Conservation (phyloP, 306 rosid species). For the Macrotyloma uniflorum region DNA sequence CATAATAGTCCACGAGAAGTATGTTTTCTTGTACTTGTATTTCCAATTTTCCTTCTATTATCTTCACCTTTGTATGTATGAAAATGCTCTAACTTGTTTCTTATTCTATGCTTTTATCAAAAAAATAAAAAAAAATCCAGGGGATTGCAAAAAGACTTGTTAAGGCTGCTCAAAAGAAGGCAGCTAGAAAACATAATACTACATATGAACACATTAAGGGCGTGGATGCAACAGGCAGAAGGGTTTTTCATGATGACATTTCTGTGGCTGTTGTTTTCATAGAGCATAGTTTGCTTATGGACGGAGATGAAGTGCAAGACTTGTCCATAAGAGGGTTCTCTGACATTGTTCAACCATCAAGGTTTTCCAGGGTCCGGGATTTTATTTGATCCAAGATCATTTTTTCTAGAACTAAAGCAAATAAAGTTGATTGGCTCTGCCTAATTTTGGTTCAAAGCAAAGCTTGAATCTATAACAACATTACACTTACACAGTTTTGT, state of each 20-base stretch:
- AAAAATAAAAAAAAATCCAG: constrained; percentile 27
- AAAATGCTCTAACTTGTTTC: neutral
- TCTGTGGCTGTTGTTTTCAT: constrained; percentile 67
- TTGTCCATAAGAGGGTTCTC: constrained; percentile 55
- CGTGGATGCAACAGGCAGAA: constrained; percentile 48
- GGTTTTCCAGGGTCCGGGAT: constrained; percentile 36
- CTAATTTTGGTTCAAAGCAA: constrained; percentile 31
- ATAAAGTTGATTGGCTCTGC: constrained; percentile 38
- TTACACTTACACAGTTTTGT: constrained; percentile 40
- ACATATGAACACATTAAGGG: constrained; percentile 52
- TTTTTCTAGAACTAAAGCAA: constrained; percentile 5
- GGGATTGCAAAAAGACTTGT: constrained; percentile 66
- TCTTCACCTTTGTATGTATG: neutral
- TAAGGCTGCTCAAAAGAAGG: constrained; percentile 52
- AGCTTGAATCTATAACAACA: neutral
- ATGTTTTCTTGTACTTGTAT: constrained; percentile 2
- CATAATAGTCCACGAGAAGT: constrained; percentile 54
- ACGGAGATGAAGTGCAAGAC: constrained; percentile 39
- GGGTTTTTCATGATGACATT: constrained; percentile 68
- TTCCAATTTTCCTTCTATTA: neutral
- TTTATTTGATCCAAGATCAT: constrained; percentile 41
- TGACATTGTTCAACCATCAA: constrained; percentile 52
- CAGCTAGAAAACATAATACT: constrained; percentile 51
- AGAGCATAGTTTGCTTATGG: constrained; percentile 52
- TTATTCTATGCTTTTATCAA: neutral